A percentile compares a stretch with the other conserved stretches of the same genome.
Evolutionary conservation across 106 monocot genomes (phyloP).

Genomic region (Dendrobium catenatum): DNA sequence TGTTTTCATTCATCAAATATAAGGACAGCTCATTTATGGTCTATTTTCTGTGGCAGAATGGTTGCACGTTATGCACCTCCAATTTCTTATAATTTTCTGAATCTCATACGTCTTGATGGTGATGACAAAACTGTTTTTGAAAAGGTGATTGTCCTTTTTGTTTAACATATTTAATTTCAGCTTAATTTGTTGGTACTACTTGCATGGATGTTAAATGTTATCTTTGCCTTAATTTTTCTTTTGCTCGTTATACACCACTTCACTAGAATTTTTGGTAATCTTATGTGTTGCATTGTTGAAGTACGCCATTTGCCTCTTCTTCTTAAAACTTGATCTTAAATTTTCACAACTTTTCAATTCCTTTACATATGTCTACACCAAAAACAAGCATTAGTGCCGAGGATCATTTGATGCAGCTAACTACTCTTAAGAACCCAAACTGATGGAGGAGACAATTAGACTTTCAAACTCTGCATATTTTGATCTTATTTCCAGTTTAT

Average conservation of each 20-base stretch:
- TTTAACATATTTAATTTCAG: too few relatives aligned
- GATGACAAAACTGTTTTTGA: slow-evolving; percentile 88
- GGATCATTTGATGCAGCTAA: not conserved
- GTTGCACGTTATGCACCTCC: slow-evolving; percentile 98
- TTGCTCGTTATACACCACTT: too few relatives aligned
- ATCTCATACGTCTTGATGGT: slow-evolving; percentile 83
- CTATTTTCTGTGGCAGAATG: slow-evolving; percentile 55
- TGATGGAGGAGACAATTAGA: not conserved
- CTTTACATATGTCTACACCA: too few relatives aligned
- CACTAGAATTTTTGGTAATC: too few relatives aligned
- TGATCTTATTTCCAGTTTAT: too few relatives aligned
- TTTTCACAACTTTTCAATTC: too few relatives aligned
- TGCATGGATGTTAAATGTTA: too few relatives aligned
- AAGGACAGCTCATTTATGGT: not conserved
- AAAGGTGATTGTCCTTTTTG: slow-evolving; percentile 35
- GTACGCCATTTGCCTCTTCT: not conserved
- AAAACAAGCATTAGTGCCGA: not conserved
- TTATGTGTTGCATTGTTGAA: not conserved
- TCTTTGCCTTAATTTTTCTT: too few relatives aligned
- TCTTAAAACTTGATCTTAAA: not conserved
- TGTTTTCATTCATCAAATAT: not conserved
- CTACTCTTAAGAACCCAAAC: not conserved
- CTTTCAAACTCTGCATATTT: too few relatives aligned
- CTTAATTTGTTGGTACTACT: too few relatives aligned
- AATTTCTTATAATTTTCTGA: slow-evolving; percentile 95